A percentile compares a stretch with the other conserved stretches of the same genome.
Evolutionary conservation across 805 yeast species (phyloP).

Genomic region (Peterozyma xylosa): DNA sequence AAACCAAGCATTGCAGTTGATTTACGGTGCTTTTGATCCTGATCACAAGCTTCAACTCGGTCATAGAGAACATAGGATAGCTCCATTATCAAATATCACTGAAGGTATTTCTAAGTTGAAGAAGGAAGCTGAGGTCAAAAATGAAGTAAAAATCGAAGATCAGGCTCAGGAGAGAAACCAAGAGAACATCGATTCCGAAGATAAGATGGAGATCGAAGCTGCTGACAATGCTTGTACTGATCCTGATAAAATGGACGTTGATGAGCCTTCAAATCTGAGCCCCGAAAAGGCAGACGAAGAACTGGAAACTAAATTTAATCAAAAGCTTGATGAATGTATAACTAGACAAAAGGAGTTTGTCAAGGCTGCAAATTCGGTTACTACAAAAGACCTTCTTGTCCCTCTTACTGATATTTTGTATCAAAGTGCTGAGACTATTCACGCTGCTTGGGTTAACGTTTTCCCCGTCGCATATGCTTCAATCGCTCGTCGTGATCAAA

Average conservation of each 20-base stretch:
- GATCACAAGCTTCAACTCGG: slow-evolving; percentile 38
- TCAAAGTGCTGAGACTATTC: slow-evolving; percentile 72
- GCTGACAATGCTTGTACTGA: background rate
- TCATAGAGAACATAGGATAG: slow-evolving; percentile 41
- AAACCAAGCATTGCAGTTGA: slow-evolving; percentile 82
- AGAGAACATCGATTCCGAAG: slow-evolving; percentile 6
- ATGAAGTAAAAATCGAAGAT: slow-evolving; percentile 13
- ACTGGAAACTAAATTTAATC: background rate
- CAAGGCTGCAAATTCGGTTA: slow-evolving; percentile 21
- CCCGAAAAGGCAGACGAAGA: background rate
- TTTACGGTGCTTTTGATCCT: slow-evolving; percentile 69
- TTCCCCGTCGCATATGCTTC: slow-evolving; percentile 75
- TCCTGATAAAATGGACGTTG: slow-evolving; percentile 20
- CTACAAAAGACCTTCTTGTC: slow-evolving; percentile 51
- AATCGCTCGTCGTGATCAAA: slow-evolving; percentile 70
- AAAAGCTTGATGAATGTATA: slow-evolving; percentile 13
- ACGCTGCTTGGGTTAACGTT: slow-evolving; percentile 72
- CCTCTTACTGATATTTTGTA: slow-evolving; percentile 80
- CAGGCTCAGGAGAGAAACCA: background rate
- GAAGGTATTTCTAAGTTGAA: slow-evolving; percentile 17
- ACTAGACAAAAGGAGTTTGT: slow-evolving; percentile 17
- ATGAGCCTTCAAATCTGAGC: slow-evolving; percentile 10
- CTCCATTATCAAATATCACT: slow-evolving; percentile 40
- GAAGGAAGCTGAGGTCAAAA: slow-evolving; percentile 9
- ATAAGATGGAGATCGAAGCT: slow-evolving; percentile 14